A percentile compares a stretch with the other conserved stretches of the same genome.
Conservation (phyloP, 306 rosid species). For the Nissolia schottii region DNA sequence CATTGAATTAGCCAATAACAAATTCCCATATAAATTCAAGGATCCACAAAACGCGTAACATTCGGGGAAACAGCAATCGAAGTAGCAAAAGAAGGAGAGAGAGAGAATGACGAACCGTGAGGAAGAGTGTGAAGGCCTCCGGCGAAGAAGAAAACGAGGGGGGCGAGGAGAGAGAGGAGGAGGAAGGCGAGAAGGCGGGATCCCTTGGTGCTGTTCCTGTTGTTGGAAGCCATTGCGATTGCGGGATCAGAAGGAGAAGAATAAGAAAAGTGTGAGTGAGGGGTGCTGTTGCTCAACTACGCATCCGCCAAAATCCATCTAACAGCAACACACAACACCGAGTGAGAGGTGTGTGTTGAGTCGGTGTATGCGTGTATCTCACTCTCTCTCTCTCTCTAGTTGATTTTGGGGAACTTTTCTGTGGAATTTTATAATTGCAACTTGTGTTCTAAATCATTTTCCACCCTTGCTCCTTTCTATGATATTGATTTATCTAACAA, state of each 20-base stretch:
- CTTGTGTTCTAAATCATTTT: background rate
- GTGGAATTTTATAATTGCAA: background rate
- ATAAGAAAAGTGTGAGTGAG: background rate
- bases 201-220: conserved; percentile 45
- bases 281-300: background rate
- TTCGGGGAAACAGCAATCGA: background rate
- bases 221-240: conserved; percentile 53
- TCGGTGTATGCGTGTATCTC: background rate
- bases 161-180: conserved; percentile 53
- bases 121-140: conserved; percentile 40
- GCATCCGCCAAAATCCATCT: conserved; percentile 32
- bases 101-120: conserved; percentile 34
- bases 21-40: background rate
- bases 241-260: background rate
- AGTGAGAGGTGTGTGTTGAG: background rate
- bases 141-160: conserved; percentile 63
- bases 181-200: conserved; percentile 47
- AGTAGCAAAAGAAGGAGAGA: background rate
- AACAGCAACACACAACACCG: background rate
- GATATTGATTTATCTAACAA: too few species aligned
- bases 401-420: background rate
- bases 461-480: conserved; percentile 7
- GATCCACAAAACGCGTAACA: background rate
- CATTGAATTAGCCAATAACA: background rate
- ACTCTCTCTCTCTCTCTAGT: background rate